Evolutionary conservation across 1,139 yeast species (phyloP), one percentile per base, ranked within the genome.

Genomic region (Scheffersomyces parashehatae): DNA sequence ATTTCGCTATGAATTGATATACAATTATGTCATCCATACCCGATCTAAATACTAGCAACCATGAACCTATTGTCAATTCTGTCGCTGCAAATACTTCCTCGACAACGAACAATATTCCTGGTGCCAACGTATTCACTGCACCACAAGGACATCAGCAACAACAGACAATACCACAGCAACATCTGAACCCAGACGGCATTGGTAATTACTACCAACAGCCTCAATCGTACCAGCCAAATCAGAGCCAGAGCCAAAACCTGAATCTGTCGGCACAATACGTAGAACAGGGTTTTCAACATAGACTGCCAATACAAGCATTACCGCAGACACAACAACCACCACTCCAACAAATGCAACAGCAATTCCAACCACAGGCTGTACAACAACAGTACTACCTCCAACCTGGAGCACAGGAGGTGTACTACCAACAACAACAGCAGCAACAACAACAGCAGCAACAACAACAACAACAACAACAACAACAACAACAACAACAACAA

Each of bases 21-120:
- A 31, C 24, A 31, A 31, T 15, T 15, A 31, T 31, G 35, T 31
- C 35, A 15, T 31, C 35, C 35, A 20, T 31, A 31, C 35, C 35
- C 20, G 35, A 31, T 5, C 35, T 14, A 31, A 14, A 31, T 31
- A 11, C 35, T 31, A 20, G 35, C 35, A 31, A 20, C 35, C 24
- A 31, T 31, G 20, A 31, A 20, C 26, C 26, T 20, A 20, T 20
- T 20, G 26, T 20, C 26, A 20, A 20, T 20, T 20, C 26, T 20
- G 26, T 20, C 26, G 8, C 26, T 20, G 26, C 26, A 20, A 20
- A 20, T 20, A 20, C 26, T 20, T 20, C 26, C 26, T 20, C 26
- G 26, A 20, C 26, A 20, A 20, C 35, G 14, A 31, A 31, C 20
- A 15, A 31, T 14, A 14, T 14, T 31, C 35, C 20, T 31, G 35